Evolutionary conservation across 2,329 filamentous ascomycete species (phyloP).

Genomic region (Fusarium paranaense): DNA sequence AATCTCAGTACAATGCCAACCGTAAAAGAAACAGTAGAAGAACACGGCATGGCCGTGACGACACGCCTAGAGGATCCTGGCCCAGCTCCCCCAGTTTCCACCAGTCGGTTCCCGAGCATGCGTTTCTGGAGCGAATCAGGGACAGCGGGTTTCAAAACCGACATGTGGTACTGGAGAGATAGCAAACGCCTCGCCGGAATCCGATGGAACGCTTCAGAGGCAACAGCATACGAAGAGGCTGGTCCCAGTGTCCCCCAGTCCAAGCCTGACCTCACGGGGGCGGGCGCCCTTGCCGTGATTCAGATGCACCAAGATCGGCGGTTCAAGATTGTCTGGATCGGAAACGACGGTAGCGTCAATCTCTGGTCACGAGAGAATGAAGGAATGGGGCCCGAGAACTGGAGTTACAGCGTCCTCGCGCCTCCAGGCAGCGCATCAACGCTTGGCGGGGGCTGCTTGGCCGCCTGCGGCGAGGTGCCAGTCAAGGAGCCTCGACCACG

Average conservation of each 20-base stretch:
- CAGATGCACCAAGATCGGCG: not conserved
- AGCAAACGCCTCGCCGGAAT: not conserved
- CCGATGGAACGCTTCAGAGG: not conserved
- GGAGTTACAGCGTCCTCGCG: not conserved
- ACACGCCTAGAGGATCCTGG: not conserved
- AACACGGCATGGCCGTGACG: not conserved
- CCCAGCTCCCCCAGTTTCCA: not conserved
- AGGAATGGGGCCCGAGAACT: not conserved
- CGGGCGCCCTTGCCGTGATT: not conserved
- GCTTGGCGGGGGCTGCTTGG: not conserved
- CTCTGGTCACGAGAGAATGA: not conserved
- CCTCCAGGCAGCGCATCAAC: not conserved
- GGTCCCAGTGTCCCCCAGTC: not conserved
- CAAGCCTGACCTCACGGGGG: not conserved
- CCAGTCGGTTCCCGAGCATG: not conserved
- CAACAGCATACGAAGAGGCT: not conserved
- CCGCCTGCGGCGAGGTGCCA: not conserved
- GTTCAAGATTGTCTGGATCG: not conserved
- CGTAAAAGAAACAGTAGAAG: not conserved
- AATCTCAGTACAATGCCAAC: not conserved
- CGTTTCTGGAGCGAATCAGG: not conserved
- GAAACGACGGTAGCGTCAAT: not conserved
- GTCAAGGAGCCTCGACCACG: not conserved
- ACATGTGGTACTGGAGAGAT: not conserved
- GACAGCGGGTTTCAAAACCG: not conserved